Evolutionary conservation across 1,284 basidiomycete genomes (phyloP).

Genomic region (Cryptococcus jaspeensis): DNA sequence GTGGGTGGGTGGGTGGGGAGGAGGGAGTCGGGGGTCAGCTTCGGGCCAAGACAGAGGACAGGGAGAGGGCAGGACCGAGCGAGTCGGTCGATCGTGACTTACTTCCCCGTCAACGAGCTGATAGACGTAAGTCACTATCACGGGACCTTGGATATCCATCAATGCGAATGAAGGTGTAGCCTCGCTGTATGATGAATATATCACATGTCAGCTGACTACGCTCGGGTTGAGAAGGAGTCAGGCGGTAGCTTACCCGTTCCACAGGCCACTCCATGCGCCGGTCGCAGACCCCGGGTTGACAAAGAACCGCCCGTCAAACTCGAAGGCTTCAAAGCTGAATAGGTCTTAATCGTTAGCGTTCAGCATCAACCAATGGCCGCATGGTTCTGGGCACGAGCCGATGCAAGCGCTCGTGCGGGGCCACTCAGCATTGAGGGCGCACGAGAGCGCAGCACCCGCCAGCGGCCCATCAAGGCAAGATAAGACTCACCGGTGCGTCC

Average conservation of each 20-base stretch:
- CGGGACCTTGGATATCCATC: constrained; percentile 91
- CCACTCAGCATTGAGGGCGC: neutral
- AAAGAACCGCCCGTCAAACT: constrained; percentile 88
- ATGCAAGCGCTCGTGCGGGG: neutral
- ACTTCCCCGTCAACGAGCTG: constrained; percentile 91
- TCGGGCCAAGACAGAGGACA: neutral
- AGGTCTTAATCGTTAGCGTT: neutral
- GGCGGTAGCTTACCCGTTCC: constrained; percentile 60
- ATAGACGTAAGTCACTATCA: constrained; percentile 94
- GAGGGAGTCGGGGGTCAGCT: neutral
- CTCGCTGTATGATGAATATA: constrained; percentile 58
- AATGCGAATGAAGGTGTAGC: constrained; percentile 81
- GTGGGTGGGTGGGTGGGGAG: too few relatives aligned
- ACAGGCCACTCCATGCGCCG: constrained; percentile 83
- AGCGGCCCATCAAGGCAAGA: neutral
- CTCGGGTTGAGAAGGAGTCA: neutral
- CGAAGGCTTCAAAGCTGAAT: constrained; percentile 84
- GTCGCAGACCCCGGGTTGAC: constrained; percentile 95
- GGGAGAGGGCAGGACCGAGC: neutral
- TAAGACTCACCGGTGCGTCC: constrained; percentile 79
- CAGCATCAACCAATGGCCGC: neutral
- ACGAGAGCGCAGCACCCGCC: neutral
- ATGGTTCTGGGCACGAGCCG: too few relatives aligned
- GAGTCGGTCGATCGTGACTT: constrained; percentile 31
- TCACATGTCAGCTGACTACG: too few relatives aligned